A percentile compares a stretch with the other conserved stretches of the same genome.
Conservation (phyloP, 2,329 filamentous ascomycete genomes). For the Blumeriella jaapii region DNA sequence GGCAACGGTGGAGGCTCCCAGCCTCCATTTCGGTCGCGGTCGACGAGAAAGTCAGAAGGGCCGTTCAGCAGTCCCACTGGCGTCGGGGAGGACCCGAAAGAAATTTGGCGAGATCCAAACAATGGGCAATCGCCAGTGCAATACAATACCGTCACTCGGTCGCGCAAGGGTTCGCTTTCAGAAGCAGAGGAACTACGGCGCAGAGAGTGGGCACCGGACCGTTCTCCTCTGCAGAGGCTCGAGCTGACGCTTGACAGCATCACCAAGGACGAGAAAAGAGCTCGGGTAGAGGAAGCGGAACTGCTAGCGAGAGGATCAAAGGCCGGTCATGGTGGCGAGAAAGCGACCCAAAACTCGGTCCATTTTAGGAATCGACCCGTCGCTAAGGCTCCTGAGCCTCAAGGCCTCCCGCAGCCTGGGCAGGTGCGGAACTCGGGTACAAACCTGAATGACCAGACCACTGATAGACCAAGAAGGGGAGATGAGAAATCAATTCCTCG, state of each 20-base stretch:
- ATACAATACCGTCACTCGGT: slow-evolving; percentile 4
- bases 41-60: slow-evolving; percentile 25
- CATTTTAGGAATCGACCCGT: slow-evolving; percentile 25
- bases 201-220: slow-evolving; percentile 60
- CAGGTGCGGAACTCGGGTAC: slow-evolving; percentile 26
- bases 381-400: slow-evolving; percentile 18
- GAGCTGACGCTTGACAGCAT: slow-evolving; percentile 85
- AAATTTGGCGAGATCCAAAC: slow-evolving; percentile 4
- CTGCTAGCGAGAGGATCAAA: slow-evolving; percentile 49
- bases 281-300: slow-evolving; percentile 74
- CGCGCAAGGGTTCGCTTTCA: slow-evolving; percentile 30
- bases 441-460: slow-evolving; percentile 26
- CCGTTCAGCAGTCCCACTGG: slow-evolving; percentile 14
- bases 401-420: slow-evolving; percentile 23
- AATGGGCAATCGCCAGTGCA: slow-evolving; percentile 17
- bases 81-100: slow-evolving; percentile 5
- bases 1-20: slow-evolving; percentile 29
- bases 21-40: slow-evolving; percentile 21
- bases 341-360: slow-evolving; percentile 21
- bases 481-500: slow-evolving; percentile 24
- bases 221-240: slow-evolving; percentile 85
- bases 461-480: slow-evolving; percentile 2
- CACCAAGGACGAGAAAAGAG: slow-evolving; percentile 90
- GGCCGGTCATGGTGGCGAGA: slow-evolving; percentile 21
- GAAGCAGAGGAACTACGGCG: slow-evolving; percentile 28